A percentile compares a stretch with the other conserved stretches of the same genome.
Evolutionary conservation across 176 grass and related monocot species (phyloP).

Genomic region (Eleusine indica): DNA sequence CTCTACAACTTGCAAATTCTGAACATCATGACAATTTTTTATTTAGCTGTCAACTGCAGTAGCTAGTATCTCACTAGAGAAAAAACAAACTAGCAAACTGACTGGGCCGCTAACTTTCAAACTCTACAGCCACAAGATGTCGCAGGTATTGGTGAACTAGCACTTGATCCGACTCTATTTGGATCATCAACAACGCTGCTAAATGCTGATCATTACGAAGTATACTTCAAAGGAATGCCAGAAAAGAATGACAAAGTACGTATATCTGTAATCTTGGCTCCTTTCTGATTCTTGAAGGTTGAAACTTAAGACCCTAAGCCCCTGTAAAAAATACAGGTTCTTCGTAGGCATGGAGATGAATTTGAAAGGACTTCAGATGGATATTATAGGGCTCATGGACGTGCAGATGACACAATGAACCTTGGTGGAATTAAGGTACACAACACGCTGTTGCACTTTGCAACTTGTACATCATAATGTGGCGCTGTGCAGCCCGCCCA

Average conservation of each 20-base stretch:
- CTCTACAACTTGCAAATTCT: not conserved
- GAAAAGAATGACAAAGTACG: slow-evolving; percentile 69
- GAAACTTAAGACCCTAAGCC: slow-evolving; percentile 31
- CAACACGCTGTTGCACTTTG: not conserved
- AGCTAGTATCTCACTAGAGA: not conserved
- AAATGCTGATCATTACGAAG: slow-evolving; percentile 86
- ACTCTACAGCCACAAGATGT: slow-evolving; percentile 60
- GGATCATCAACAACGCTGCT: slow-evolving; percentile 82
- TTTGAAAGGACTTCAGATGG: slow-evolving; percentile 70
- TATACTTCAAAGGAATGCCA: slow-evolving; percentile 95
- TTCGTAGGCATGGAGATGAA: slow-evolving; percentile 94
- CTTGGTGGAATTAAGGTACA: slow-evolving; percentile 96
- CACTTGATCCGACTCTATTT: slow-evolving; percentile 82
- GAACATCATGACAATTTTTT: not conserved
- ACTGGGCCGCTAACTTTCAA: not conserved
- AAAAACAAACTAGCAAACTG: not conserved
- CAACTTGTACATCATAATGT: not conserved
- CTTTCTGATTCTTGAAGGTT: slow-evolving; percentile 4
- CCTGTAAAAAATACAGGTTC: slow-evolving; percentile 52
- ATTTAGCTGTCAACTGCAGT: not conserved
- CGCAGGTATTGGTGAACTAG: slow-evolving; percentile 79
- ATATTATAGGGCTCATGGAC: slow-evolving; percentile 88
- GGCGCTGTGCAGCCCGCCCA: not conserved
- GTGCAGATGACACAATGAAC: slow-evolving; percentile 97
- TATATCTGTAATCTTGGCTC: not conserved